Base-by-base conservation (phyloP, 1,139 yeast species). In the Kluyveromyces sp. region DNA sequence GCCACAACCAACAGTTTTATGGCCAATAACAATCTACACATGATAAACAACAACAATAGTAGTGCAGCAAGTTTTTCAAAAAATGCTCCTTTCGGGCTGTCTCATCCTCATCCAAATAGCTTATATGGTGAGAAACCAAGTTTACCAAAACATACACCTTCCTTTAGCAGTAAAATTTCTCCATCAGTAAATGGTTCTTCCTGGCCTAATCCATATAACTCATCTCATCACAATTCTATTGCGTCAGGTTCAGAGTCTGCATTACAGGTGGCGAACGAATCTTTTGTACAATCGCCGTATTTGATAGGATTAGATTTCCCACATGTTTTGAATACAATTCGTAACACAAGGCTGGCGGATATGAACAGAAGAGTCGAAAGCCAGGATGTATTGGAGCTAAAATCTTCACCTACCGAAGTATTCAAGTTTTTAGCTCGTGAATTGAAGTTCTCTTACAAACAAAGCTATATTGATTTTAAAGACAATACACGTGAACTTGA, bases 391-490 rank as follows among this genome's bases (percentile, higher is more conserved):
- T 41, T 48, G 8, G 53, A 54, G n/a, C 45, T 59, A 25, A 54
- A 55, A 39, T 60, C 59, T 33, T 56, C 64, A 0, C 64, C 65
- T 1, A 58, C 61, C n/a, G 61, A 60, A 38, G 56, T 52, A 1
- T 63, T 63, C 49, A 63, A 63, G 45, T 63, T 57, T 48, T 45
- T 63, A 34, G 63, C 64, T 1, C 50, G 60, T 41, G 65, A 63
- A 46, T 47, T 63, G n/a, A 58, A 60, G 40, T 62, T 63, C 46
- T 63, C 64, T 4, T 50, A 54, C 30, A 51, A 48, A 40, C 52
- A 53, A 30, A 61, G 54, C 34, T 54, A 50, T 43, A 47, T 39
- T 25, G 45, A 45, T n/a, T 27, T 39, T 3, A 45, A 38, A 25
- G 28, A 8, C 7, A 43, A 39, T 4, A 43, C 45, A 3, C 48